Evolutionary conservation across 1,284 basidiomycete species (phyloP), one percentile per base, ranked within the genome.

Genomic region (Trichosporon inkin): DNA sequence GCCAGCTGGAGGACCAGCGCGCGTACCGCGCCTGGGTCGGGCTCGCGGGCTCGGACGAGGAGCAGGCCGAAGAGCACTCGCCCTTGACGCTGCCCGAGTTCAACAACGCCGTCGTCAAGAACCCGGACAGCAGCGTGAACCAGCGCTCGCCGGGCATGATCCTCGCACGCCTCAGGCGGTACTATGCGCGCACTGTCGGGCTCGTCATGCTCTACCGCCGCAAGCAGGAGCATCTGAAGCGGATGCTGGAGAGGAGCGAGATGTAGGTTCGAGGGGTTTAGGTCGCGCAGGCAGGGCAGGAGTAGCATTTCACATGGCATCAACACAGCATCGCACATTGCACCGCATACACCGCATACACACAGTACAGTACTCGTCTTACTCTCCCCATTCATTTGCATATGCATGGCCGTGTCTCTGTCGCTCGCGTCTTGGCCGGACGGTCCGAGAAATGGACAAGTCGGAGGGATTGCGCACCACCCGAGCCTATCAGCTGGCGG

Each of bases 171-270:
- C 55, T 78, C 44, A 72, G 73, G 58, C 59, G 64, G 20, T 70
- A 67, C 51, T 78, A 78, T 56, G 52, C 61, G 8, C 68, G 66
- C 34, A 65, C 68, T 16, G 71, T 77, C 1, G 67, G 63, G 10
- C 57, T 75, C 19, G 63, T 76, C 57, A 70, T 70, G 67, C 64
- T 73, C 37, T 68, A 76, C 62, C 62, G 73, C 38, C 63, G 67
- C 55, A 75, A 73, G 66, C 57, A 41, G 32, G 22, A 22, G 44
- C 44, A 24, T 17, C n/a, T 14, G 22, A 49, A 49, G 44, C 14
- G n/a, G 24, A 49, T 10, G 44, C 10, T 49, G 44, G 44, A 49
- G 44, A 22, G 22, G 16, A 16, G 44, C 28, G 13, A 24, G 3
- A 22, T 49, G 44, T 47, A 24, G 10, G 41, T 6, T 11, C 16